Conservation (phyloP, 140 eudicot species). For the Flaveria floridana region DNA sequence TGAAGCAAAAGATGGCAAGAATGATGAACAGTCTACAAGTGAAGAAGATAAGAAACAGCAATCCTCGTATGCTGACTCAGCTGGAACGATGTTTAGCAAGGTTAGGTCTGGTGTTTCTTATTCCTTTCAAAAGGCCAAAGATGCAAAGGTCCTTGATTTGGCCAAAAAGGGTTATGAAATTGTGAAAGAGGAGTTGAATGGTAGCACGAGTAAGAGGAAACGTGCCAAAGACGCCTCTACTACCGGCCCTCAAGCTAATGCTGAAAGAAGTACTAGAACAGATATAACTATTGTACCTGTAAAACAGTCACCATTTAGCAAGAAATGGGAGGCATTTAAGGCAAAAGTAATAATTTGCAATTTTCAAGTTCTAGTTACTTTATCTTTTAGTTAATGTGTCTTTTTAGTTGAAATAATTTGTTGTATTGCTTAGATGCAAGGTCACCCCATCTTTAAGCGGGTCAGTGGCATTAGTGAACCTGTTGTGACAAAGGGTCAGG, state of each 20-base stretch:
- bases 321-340: conserved; percentile 81
- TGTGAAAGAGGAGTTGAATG: conserved; percentile 83
- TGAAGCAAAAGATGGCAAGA: conserved; percentile 34
- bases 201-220: conserved; percentile 65
- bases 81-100: conserved; percentile 65
- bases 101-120: conserved; percentile 59
- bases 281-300: conserved; percentile 72
- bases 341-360: conserved; percentile 53
- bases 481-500: conserved; percentile 77
- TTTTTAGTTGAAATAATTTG: conserved; percentile 20
- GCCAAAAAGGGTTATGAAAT: conserved; percentile 75
- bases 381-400: not conserved
- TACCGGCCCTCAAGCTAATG: conserved; percentile 47
- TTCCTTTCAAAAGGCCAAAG: conserved; percentile 71
- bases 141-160: conserved; percentile 73
- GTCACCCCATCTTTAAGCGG: conserved; percentile 78
- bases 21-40: conserved; percentile 37
- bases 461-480: conserved; percentile 78
- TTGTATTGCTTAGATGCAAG: conserved; percentile 53
- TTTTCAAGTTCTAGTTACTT: conserved; percentile 2
- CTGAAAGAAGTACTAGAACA: conserved; percentile 76
- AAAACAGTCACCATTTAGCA: conserved; percentile 71
- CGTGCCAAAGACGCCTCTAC: conserved; percentile 55
- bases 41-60: conserved; percentile 58
- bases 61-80: conserved; percentile 44